Evolutionary conservation across 305 asterid species (phyloP), one percentile per base, ranked within the genome.

Genomic region (Solanum aculeatissimum): DNA sequence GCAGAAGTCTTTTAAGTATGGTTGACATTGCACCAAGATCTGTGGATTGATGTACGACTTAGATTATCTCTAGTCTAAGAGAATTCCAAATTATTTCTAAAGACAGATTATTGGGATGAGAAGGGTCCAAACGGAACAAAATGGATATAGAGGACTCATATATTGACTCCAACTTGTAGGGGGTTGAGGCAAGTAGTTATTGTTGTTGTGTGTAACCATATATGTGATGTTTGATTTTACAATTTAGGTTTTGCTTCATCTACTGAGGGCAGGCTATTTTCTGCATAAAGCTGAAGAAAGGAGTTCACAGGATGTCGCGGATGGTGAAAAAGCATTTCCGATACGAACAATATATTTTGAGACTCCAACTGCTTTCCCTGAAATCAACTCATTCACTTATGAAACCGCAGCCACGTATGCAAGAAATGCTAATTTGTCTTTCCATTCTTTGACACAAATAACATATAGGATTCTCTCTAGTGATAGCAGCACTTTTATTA

Each of bases 341-440:
- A 88, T 97, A 63, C 88, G 93, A 88, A 95, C 95, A 57, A 94
- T 95, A 88, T 97, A 95, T 89, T 97, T 97, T 85, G 99, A 97
- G 93, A 92, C 89, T 87, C 60, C 94, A 47, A 92, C 96, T 81
- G 97, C 92, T 80, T 97, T 97, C 87, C 96, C 98, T 13, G 98
- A 95, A 88, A 97, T 97, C 89, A 95, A 97, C 85, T 91, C 98
- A 54, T 95, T 97, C 93, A 94, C 99, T 84, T 92, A 93, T 86
- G 98, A 92, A 71, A 87, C 93, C 23, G 97, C 98, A 57, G 87
- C 88, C 80, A 82, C 74, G 98, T 94, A 89, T 25, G 93, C 82
- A 80, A 43, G 82, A 77, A 81, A 32, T 80, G 13, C 70, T 82
- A 1, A 18, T 32, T 78, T 78, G 10, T 68, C 66, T 83, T 84